Evolutionary conservation across 2,329 filamentous ascomycete genomes (phyloP).

Genomic region (Mariannaea elegans): DNA sequence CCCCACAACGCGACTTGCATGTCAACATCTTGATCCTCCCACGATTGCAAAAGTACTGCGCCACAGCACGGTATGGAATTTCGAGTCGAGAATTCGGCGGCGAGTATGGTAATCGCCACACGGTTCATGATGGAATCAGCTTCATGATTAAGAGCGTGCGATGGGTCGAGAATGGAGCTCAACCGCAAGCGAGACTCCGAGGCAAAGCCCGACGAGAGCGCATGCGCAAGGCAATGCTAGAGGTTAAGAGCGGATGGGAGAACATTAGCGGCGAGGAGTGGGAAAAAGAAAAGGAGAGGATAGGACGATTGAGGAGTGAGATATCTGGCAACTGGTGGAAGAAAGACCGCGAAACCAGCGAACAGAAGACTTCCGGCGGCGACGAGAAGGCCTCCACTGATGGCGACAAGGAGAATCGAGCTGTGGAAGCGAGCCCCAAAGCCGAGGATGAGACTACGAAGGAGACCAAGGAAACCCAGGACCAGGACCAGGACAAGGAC

Average conservation of each 20-base stretch:
- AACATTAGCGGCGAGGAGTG: slow-evolving; percentile 42
- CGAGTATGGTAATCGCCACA: slow-evolving; percentile 52
- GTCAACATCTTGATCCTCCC: slow-evolving; percentile 88
- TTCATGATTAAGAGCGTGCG: slow-evolving; percentile 84
- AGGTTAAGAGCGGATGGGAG: slow-evolving; percentile 53
- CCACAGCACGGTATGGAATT: slow-evolving; percentile 81
- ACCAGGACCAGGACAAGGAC: slow-evolving; percentile 31
- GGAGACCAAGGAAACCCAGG: slow-evolving; percentile 16
- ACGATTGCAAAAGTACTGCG: slow-evolving; percentile 77
- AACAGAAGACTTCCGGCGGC: slow-evolving; percentile 40
- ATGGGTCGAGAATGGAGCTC: slow-evolving; percentile 83
- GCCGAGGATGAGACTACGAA: slow-evolving; percentile 4
- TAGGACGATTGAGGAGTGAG: slow-evolving; percentile 40
- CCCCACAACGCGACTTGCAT: slow-evolving; percentile 79
- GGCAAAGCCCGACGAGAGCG: slow-evolving; percentile 65
- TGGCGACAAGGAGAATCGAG: slow-evolving; percentile 59
- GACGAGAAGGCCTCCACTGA: slow-evolving; percentile 45
- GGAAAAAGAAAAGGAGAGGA: slow-evolving; percentile 37
- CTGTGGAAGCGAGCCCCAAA: slow-evolving; percentile 25
- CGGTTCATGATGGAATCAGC: slow-evolving; percentile 83
- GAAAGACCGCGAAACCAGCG: slow-evolving; percentile 37
- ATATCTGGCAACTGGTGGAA: slow-evolving; percentile 48
- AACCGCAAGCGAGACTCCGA: slow-evolving; percentile 63
- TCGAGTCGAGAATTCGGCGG: slow-evolving; percentile 82
- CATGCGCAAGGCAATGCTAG: slow-evolving; percentile 64